Evolutionary conservation across 495 filamentous ascomycete genomes (phyloP).

Genomic region (Penicillium pancosmium): DNA sequence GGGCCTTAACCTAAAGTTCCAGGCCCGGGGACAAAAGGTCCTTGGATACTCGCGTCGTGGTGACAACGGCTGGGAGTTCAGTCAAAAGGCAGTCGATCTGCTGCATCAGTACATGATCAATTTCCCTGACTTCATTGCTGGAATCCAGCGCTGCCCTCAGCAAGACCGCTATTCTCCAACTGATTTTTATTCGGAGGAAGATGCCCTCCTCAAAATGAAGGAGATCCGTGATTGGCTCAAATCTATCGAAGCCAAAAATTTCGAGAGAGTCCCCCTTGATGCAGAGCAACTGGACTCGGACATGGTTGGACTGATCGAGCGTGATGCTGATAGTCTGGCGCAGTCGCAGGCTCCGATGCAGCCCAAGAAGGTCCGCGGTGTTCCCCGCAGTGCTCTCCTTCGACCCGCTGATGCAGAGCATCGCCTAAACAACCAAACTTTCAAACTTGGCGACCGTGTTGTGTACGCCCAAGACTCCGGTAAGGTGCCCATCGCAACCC

Average conservation of each 20-base stretch:
- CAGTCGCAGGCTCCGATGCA: constrained; percentile 55
- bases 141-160: constrained; percentile 75
- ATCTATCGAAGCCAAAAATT: constrained; percentile 81
- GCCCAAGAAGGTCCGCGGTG: constrained; percentile 64
- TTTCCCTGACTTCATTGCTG: constrained; percentile 94
- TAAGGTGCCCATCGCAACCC: constrained; percentile 89
- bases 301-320: constrained; percentile 78
- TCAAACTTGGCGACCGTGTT: constrained; percentile 84
- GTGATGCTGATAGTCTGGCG: constrained; percentile 65
- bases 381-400: constrained; percentile 84
- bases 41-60: constrained; percentile 90
- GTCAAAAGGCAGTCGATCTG: constrained; percentile 76
- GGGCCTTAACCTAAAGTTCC: constrained; percentile 95
- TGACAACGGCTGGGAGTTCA: constrained; percentile 91
- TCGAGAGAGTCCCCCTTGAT: constrained; percentile 91
- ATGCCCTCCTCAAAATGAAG: constrained; percentile 63
- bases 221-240: constrained; percentile 94
- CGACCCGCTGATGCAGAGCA: constrained; percentile 92
- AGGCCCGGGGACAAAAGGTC: constrained; percentile 92
- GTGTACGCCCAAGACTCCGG: constrained; percentile 93
- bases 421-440: constrained; percentile 80
- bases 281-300: constrained; percentile 95
- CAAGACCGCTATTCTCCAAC: constrained; percentile 76
- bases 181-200: constrained; percentile 78
- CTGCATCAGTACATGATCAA: constrained; percentile 86